A percentile compares a stretch with the other conserved stretches of the same genome.
Evolutionary conservation across 305 asterid species (phyloP).

Genomic region (Fraxinus nigra): DNA sequence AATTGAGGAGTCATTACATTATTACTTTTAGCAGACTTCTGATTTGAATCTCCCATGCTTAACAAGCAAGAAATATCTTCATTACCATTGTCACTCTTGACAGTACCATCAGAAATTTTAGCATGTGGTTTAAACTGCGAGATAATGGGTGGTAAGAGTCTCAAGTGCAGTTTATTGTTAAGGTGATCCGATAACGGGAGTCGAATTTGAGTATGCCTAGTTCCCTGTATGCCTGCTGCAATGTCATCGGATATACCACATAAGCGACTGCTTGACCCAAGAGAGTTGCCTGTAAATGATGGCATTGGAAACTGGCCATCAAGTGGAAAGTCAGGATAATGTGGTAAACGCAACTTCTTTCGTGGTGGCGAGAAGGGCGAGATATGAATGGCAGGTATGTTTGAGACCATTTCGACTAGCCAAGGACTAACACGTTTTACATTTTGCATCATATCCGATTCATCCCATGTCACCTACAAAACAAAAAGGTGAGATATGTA

Average conservation of each 20-base stretch:
- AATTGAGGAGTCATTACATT: conserved; percentile 52
- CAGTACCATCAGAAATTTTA: conserved; percentile 39
- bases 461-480: conserved; percentile 89
- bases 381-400: conserved; percentile 62
- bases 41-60: conserved; percentile 58
- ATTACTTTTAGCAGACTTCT: conserved; percentile 38
- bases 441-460: conserved; percentile 73
- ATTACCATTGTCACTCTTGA: conserved; percentile 33
- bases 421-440: conserved; percentile 90
- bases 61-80: conserved; percentile 68
- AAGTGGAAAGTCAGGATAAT: conserved; percentile 49
- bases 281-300: conserved; percentile 82
- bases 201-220: conserved; percentile 99
- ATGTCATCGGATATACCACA: conserved; percentile 55
- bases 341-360: conserved; percentile 63
- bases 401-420: conserved; percentile 78
- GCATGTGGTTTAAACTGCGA: conserved; percentile 44
- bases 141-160: conserved; percentile 52
- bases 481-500: background rate
- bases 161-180: conserved; percentile 69
- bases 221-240: conserved; percentile 99
- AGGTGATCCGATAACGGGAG: conserved; percentile 57
- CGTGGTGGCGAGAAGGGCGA: conserved; percentile 73
- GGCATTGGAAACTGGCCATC: conserved; percentile 41
- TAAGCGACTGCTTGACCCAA: conserved; percentile 64